A percentile compares a stretch with the other conserved stretches of the same genome.
Conservation (phyloP, 345 rosid genomes). For the Hevea brasiliensis region DNA sequence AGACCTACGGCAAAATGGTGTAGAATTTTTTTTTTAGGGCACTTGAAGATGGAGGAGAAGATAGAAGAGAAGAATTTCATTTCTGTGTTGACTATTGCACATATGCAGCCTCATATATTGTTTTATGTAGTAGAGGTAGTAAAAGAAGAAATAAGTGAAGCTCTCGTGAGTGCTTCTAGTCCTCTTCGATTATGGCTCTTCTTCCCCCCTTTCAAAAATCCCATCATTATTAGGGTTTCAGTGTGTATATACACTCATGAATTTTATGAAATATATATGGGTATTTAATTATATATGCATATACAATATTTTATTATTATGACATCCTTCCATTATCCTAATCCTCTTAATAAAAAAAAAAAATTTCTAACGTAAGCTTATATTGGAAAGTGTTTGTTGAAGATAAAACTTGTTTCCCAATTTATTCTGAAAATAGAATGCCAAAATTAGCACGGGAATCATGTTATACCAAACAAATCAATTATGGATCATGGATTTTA, state of each 20-base stretch:
- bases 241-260: neutral
- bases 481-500: neutral
- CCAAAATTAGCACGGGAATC: neutral
- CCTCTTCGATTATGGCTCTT: slow-evolving; percentile 10
- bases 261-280: neutral
- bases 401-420: neutral
- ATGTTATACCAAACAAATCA: neutral
- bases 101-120: neutral
- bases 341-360: too few species aligned
- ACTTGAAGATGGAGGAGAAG: slow-evolving; percentile 21
- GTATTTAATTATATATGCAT: too few species aligned
- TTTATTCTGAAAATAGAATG: neutral
- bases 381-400: too few species aligned
- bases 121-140: slow-evolving; percentile 29
- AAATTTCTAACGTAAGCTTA: too few species aligned
- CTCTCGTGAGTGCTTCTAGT: slow-evolving; percentile 22
- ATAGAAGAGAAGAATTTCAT: slow-evolving; percentile 15
- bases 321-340: too few species aligned
- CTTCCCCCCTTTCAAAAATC: slow-evolving; percentile 15
- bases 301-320: too few species aligned
- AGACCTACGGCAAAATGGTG: slow-evolving; percentile 16
- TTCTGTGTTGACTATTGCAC: slow-evolving; percentile 33
- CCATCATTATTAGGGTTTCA: slow-evolving; percentile 25
- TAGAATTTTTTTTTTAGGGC: slow-evolving; percentile 5
- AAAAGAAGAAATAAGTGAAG: slow-evolving; percentile 37